Percentiles rank a stretch among this genome's conserved stretches.
Conservation (phyloP, 495 filamentous ascomycete species). For the Xylona heveae region DNA sequence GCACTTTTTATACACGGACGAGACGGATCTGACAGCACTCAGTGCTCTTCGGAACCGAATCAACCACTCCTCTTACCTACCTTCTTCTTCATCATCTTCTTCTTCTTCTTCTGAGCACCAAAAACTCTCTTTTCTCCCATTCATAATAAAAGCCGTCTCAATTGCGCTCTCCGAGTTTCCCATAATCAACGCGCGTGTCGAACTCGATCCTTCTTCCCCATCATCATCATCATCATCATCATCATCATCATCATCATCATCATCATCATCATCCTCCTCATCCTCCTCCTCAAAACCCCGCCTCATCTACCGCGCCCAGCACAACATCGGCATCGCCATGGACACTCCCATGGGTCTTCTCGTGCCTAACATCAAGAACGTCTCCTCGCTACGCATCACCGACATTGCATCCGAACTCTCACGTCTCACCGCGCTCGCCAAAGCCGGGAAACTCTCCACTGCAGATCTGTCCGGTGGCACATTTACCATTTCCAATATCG, state of each 20-base stretch:
- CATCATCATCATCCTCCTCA: no score
- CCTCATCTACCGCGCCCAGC: constrained; percentile 54
- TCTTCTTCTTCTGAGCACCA: constrained; percentile 4
- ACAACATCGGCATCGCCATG: constrained; percentile 94
- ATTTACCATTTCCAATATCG: constrained; percentile 91
- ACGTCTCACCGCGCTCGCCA: constrained; percentile 49
- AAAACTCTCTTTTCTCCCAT: constrained; percentile 78
- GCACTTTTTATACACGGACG: constrained; percentile 83
- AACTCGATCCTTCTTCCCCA: constrained; percentile 13
- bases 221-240: constrained; percentile 5
- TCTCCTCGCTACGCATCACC: constrained; percentile 47
- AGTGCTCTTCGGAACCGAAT: constrained; percentile 46
- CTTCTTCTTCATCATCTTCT: constrained; percentile 12
- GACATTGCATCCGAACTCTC: constrained; percentile 57
- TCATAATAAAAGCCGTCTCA: constrained; percentile 87
- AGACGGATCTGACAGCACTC: constrained; percentile 56
- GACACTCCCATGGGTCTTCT: constrained; percentile 79
- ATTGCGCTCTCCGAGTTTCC: constrained; percentile 63
- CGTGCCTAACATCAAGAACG: constrained; percentile 87
- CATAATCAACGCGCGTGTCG: constrained; percentile 68
- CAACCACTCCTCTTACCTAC: constrained; percentile 24
- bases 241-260: constrained; percentile 34
- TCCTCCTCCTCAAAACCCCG: background rate
- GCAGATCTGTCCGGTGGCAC: constrained; percentile 71
- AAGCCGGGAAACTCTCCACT: constrained; percentile 48